Conservation (phyloP, 1,284 basidiomycete species). For the Wolfiporia cocos region DNA sequence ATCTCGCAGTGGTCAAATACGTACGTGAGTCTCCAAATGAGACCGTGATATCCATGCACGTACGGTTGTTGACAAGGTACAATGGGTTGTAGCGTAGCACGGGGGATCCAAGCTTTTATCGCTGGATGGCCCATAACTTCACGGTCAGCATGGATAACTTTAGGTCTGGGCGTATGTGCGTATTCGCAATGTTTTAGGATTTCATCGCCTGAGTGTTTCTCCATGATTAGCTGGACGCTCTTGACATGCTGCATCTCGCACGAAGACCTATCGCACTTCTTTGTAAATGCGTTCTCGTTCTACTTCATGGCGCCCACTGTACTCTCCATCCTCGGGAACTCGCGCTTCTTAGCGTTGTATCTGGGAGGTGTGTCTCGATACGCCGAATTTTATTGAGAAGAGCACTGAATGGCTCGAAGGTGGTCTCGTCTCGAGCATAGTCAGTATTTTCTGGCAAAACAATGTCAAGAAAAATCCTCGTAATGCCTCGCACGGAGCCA, state of each 20-base stretch:
- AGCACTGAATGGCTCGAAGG: constrained; percentile 29
- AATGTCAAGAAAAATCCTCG: constrained; percentile 32
- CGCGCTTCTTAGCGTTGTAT: constrained; percentile 72
- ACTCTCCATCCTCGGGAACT: constrained; percentile 63
- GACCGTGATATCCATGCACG: background rate
- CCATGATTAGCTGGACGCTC: constrained; percentile 67
- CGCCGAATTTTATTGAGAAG: background rate
- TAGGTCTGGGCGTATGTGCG: constrained; percentile 63
- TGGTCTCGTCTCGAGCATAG: constrained; percentile 56
- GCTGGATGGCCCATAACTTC: constrained; percentile 71
- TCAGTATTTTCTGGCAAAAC: constrained; percentile 54
- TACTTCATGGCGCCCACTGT: constrained; percentile 76
- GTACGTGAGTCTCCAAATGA: constrained; percentile 26
- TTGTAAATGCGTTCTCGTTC: constrained; percentile 77
- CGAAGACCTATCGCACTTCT: constrained; percentile 52
- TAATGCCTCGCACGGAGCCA: constrained; percentile 65
- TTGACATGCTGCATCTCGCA: constrained; percentile 78
- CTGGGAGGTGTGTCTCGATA: constrained; percentile 48
- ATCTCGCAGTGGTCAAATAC: constrained; percentile 28
- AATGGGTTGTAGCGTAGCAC: too few species aligned
- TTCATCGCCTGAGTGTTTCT: constrained; percentile 2
- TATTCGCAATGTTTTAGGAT: constrained; percentile 5
- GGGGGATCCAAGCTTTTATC: constrained; percentile 42
- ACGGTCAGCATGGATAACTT: constrained; percentile 59
- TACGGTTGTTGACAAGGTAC: too few species aligned